Conservation (phyloP, 176 grass and related monocot genomes). For the Hyparrhenia diplandra region DNA sequence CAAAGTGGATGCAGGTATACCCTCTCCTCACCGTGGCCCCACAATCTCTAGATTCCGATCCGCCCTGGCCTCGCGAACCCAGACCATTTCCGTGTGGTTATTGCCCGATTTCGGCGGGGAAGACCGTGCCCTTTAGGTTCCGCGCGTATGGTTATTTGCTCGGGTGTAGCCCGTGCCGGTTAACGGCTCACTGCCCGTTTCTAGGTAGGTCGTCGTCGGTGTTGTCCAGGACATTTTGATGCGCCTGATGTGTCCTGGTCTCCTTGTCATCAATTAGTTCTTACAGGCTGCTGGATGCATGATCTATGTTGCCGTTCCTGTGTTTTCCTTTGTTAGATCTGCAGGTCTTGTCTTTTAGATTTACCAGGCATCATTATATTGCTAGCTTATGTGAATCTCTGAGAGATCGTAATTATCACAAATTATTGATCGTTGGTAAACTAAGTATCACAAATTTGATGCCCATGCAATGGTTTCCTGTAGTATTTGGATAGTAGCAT, state of each 20-base stretch:
- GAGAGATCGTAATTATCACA: not conserved
- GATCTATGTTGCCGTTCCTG: not conserved
- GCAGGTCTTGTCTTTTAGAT: not conserved
- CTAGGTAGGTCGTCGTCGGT: not conserved
- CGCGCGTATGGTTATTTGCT: not conserved
- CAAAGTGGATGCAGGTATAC: slow-evolving; percentile 97
- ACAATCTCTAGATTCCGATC: slow-evolving; percentile 16
- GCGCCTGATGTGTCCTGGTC: not conserved
- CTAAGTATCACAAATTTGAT: not conserved
- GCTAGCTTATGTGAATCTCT: not conserved
- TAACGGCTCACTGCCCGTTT: not conserved
- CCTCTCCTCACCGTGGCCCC: not conserved
- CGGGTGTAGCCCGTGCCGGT: not conserved
- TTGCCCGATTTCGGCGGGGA: not conserved
- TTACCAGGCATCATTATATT: not conserved
- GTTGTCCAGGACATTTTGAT: not conserved
- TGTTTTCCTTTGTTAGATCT: slow-evolving; percentile 31
- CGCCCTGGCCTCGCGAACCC: not conserved
- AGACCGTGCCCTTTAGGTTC: not conserved
- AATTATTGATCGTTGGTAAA: not conserved
- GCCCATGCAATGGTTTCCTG: too few species aligned
- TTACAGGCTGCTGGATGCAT: not conserved
- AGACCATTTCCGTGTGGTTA: not conserved
- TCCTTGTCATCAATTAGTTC: not conserved
- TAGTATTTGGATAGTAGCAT: not conserved